Percentiles rank a stretch among this genome's conserved stretches.
Conservation (phyloP, 345 rosid genomes). For the Triadica sebifera region DNA sequence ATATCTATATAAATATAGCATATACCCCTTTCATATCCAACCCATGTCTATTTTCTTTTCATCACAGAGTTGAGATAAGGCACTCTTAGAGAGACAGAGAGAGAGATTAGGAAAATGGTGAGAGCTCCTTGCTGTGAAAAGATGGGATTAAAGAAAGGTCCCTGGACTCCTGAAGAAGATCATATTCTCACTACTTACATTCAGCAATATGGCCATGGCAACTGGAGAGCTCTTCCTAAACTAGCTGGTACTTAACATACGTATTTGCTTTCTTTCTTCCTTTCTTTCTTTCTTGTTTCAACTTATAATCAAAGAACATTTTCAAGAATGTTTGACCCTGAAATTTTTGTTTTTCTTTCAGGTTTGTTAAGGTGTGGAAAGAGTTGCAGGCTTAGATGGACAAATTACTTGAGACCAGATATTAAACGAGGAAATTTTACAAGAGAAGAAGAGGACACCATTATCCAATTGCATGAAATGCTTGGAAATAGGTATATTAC, state of each 20-base stretch:
- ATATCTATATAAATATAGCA: no score
- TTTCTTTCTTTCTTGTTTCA: neutral
- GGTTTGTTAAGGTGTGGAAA: constrained; percentile 80
- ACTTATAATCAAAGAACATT: neutral
- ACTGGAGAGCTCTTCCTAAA: constrained; percentile 80
- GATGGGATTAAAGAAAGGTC: constrained; percentile 75
- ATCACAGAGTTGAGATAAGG: no score
- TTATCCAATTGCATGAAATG: constrained; percentile 54
- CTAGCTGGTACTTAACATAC: constrained; percentile 65
- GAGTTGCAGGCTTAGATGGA: constrained; percentile 86
- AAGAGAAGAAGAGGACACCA: constrained; percentile 66
- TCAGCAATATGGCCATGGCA: constrained; percentile 56
- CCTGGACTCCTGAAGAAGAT: constrained; percentile 75
- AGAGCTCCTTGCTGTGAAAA: constrained; percentile 85
- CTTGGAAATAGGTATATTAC: constrained; percentile 57
- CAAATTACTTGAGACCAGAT: constrained; percentile 72
- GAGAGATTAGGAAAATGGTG: constrained; percentile 41
- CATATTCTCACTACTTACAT: constrained; percentile 48
- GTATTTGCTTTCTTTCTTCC: no score
- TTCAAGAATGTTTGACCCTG: neutral
- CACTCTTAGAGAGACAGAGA: neutral
- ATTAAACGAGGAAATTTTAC: constrained; percentile 79
- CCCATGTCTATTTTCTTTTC: no score
- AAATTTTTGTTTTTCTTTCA: constrained; percentile 13
- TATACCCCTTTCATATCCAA: neutral